Base-by-base conservation (phyloP, 2,329 filamentous ascomycete species). In the Alternaria sp. region DNA sequence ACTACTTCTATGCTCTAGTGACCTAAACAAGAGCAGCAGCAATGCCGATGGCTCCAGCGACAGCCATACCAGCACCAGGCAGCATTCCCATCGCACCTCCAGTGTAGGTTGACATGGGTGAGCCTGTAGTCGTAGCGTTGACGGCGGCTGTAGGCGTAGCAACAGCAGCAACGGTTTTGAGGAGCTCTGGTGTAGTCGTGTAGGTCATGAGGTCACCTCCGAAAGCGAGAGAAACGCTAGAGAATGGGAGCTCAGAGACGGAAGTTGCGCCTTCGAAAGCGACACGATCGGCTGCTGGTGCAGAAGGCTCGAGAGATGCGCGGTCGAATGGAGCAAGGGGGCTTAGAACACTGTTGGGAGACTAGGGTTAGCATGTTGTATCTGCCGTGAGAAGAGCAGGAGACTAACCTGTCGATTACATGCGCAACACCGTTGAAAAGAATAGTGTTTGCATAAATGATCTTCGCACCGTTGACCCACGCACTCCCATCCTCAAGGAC, bases 381-480 rank as follows among this genome's bases (percentile, higher is more conserved):
- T 9, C 12, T 18, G 8, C 4, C 4, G 14, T 4, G 20, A 26
- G 7, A 6, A 18, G 7, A 7, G 20, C 11, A 11, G 36, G 7
- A 30, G 18, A 55, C 60, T 58, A 51, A 72, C 70, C 44, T 62
- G 52, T 73, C 71, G 18, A 73, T 65, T 1, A 71, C 67, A 51
- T 73, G 71, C 18, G 69, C 70, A 11, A 72, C 61, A 22, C 71
- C 71, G 20, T 72, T 73, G 43, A 61, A 71, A 20, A 73, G 34
- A 20, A 73, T 70, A n/a, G 46, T 68, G 41, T 73, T 71, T 5
- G 70, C 61, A 43, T 64, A 72, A 0, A 54, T 59, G 44, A 73
- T 69, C 46, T 57, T 60, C 8, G 71, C 71, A 9, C 72, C 67
- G 51, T 73, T 72, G 7, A 72, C 69, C 60, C 59, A 73, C 1